Evolutionary conservation across 2,329 filamentous ascomycete species (phyloP).

Genomic region (Ophiostoma sp.): DNA sequence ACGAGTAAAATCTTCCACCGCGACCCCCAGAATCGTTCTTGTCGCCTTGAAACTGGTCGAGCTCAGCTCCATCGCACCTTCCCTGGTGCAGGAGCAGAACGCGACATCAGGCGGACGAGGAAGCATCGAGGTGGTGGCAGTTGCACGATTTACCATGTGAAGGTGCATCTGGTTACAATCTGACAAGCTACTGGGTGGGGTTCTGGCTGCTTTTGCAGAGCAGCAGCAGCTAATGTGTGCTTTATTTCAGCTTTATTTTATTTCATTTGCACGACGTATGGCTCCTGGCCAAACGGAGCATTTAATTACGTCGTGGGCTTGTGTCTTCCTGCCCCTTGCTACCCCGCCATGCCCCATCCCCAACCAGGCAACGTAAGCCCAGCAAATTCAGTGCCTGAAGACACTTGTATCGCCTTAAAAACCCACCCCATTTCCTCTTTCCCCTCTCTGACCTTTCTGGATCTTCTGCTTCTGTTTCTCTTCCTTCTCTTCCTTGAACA

Average conservation of each 20-base stretch:
- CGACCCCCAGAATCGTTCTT: not conserved
- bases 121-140: not conserved
- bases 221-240: not conserved
- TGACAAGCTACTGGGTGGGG: not conserved
- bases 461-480: not conserved
- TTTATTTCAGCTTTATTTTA: conserved; percentile 1
- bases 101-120: not conserved
- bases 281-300: not conserved
- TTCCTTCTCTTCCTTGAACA: not conserved
- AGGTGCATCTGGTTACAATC: not conserved
- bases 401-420: not conserved
- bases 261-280: not conserved
- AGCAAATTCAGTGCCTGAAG: not conserved
- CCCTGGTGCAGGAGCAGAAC: not conserved
- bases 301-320: not conserved
- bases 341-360: conserved; percentile 8
- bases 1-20: not conserved
- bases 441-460: not conserved
- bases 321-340: not conserved
- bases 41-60: not conserved
- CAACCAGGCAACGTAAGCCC: conserved; percentile 3
- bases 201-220: not conserved
- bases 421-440: not conserved
- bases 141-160: conserved; percentile 4
- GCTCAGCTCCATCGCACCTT: not conserved